Evolutionary conservation across 352 stramenopile genomes (phyloP).

Genomic region (Peronosclerospora sorghi): DNA sequence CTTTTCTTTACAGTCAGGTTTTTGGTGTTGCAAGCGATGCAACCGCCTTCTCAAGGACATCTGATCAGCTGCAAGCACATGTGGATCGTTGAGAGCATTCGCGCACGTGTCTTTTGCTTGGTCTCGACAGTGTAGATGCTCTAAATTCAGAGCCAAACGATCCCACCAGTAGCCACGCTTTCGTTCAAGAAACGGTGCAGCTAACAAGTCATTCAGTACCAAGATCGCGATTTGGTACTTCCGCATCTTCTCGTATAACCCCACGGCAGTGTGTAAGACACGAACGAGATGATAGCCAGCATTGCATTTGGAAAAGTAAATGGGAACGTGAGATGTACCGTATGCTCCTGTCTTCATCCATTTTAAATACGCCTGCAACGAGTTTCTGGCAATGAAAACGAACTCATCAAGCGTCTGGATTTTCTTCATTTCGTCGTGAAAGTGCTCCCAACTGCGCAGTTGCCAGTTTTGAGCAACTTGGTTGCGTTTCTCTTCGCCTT

Average conservation of each 20-base stretch:
- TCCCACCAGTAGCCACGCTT: slow-evolving; percentile 73
- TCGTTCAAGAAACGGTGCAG: slow-evolving; percentile 33
- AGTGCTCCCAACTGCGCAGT: slow-evolving; percentile 40
- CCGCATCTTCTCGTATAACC: slow-evolving; percentile 64
- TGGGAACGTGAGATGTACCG: slow-evolving; percentile 1
- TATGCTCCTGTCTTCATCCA: slow-evolving; percentile 27
- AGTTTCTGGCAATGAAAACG: slow-evolving; percentile 37
- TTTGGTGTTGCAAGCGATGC: slow-evolving; percentile 30
- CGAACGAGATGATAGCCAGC: slow-evolving; percentile 57
- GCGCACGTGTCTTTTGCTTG: slow-evolving; percentile 37
- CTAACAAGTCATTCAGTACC: slow-evolving; percentile 56
- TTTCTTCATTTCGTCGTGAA: slow-evolving; percentile 24
- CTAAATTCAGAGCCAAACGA: slow-evolving; percentile 57
- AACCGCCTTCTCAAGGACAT: slow-evolving; percentile 41
- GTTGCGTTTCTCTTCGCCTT: neutral
- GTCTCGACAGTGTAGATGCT: slow-evolving; percentile 51
- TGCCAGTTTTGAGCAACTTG: slow-evolving; percentile 23
- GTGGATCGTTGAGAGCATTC: slow-evolving; percentile 42
- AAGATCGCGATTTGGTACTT: slow-evolving; percentile 60
- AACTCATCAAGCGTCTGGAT: slow-evolving; percentile 54
- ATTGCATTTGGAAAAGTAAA: slow-evolving; percentile 59
- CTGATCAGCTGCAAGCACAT: slow-evolving; percentile 44
- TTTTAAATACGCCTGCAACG: slow-evolving; percentile 31
- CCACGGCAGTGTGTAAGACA: slow-evolving; percentile 41
- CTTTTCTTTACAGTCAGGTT: slow-evolving; percentile 4